phyloP scores from a whole-genome alignment of 2,329 filamentous ascomycete genomes.

The Talaromyces rugulosus region DNA sequence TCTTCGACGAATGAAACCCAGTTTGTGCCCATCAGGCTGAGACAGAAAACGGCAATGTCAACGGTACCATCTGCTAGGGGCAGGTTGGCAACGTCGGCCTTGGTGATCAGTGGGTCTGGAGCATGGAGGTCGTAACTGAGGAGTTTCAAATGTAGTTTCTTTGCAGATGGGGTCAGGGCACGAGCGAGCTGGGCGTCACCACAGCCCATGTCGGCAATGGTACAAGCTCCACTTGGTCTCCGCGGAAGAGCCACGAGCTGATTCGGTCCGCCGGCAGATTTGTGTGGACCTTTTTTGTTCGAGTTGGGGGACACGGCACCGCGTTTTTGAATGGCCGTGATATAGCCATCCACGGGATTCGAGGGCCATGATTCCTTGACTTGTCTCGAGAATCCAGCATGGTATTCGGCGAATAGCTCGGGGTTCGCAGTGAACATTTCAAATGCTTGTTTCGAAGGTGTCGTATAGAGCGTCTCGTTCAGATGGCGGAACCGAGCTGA shows the following conservation, averaged over 20 bases:
- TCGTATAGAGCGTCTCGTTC: conserved; percentile 94
- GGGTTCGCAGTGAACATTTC: conserved; percentile 77
- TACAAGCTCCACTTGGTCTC: conserved; percentile 63
- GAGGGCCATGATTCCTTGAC: conserved; percentile 88
- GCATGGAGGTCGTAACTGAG: conserved; percentile 84
- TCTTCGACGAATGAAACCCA: conserved; percentile 97
- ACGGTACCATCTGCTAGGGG: conserved; percentile 70
- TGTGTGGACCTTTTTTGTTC: conserved; percentile 32
- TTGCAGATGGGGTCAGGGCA: conserved; percentile 56
- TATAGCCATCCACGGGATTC: conserved; percentile 89
- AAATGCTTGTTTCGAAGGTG: conserved; percentile 78
- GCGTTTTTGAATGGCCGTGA: conserved; percentile 65
- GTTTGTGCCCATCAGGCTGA: conserved; percentile 98
- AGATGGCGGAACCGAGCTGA: conserved; percentile 95
- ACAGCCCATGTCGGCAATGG: conserved; percentile 87
- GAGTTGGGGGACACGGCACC: conserved; percentile 48
- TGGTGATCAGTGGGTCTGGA: conserved; percentile 70
- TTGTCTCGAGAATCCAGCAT: conserved; percentile 92
- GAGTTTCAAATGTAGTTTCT: conserved; percentile 68
- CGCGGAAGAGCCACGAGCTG: conserved; percentile 58
- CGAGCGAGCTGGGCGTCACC: conserved; percentile 81
- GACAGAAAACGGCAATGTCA: conserved; percentile 89
- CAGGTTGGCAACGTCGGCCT: conserved; percentile 81
- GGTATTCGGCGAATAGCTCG: conserved; percentile 94
- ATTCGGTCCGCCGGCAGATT: conserved; percentile 22